These are phyloP conservation scores for Talaromyces thailandensis DNA, from an alignment of 495 filamentous ascomycete species.

Conservation along the genomic window DNA sequence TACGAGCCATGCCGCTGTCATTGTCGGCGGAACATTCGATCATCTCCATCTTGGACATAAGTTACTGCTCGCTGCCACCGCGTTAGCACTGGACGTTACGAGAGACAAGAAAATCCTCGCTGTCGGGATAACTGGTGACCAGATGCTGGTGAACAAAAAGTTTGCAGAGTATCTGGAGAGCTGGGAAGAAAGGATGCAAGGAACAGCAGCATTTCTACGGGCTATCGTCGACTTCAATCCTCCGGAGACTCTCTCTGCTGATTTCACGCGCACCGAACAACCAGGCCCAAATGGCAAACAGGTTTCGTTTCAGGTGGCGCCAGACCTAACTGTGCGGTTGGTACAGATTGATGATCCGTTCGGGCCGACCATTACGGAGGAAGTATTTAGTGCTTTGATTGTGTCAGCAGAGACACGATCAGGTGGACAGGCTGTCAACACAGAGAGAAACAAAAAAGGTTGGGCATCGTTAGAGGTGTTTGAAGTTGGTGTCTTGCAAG, in stretches of 20 bases:
- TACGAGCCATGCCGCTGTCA: constrained; percentile 46
- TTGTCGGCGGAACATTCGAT: constrained; percentile 94
- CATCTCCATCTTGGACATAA: constrained; percentile 96
- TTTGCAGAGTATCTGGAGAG: constrained; percentile 68
- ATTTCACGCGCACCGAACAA: constrained; percentile 22
- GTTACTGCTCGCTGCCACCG: constrained; percentile 76
- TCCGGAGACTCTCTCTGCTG: constrained; percentile 14
- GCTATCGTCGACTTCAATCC: constrained; percentile 55
- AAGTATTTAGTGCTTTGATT: constrained; percentile 68
- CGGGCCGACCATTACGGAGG: constrained; percentile 83
- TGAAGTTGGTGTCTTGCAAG: constrained; percentile 85
- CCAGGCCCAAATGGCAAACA: constrained; percentile 42
- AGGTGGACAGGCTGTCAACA: constrained; percentile 78
- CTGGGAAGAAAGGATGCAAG: constrained; percentile 63
- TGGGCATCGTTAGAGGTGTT: constrained; percentile 72
- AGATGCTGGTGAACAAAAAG: constrained; percentile 79
- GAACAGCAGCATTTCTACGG: constrained; percentile 61
- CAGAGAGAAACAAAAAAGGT: constrained; percentile 64
- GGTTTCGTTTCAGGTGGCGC: constrained; percentile 36
- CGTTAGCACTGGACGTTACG: constrained; percentile 50
- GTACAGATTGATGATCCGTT: constrained; percentile 82
- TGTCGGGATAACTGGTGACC: constrained; percentile 82
- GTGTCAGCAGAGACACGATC: constrained; percentile 83
- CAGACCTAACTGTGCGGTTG: constrained; percentile 51
- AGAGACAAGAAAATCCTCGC: constrained; percentile 42